Evolutionary conservation across 129 eudicot species (phyloP), one percentile per base, ranked within the genome.

Genomic region (Flaveria robusta): DNA sequence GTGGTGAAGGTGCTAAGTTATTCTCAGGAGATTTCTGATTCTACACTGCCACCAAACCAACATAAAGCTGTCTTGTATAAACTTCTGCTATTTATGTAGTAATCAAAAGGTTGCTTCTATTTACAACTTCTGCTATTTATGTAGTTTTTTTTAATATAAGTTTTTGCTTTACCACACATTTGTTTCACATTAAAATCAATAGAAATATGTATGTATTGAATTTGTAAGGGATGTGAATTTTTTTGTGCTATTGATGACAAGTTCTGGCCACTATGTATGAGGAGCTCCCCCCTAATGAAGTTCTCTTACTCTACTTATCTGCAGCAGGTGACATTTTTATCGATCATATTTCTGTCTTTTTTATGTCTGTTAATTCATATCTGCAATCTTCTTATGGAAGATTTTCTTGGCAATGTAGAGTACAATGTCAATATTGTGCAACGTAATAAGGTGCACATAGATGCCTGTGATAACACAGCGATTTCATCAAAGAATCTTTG

Each of bases 191-290:
- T 3, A 49, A 72, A 54, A 19, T 72, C 50, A 55, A 29, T 3
- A 72, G 29, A 72, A 14, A 46, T 50, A 71, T 71, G 55, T 51
- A 26, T 14, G 47, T 31, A 29, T n/a, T 71, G 27, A 60, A 77
- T 20, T 26, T 56, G 16, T 19, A 43, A 43, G 50, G 43, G 31
- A 31, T 16, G 56, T 60, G 66, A 79, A 14, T 18, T 79, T 72
- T 51, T 71, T 77, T 68, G 23, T 72, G 71, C 56, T 71, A 54
- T 51, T 66, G 49, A 45, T 79, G 71, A 47, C 89, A 94, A 97
- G 97, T 94, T 66, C 82, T 94, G 79, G 97, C 93, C 54, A 91
- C 98, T 37, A 79, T 85, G 43, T 94, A 96, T 78, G 98, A 94
- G 86, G 97, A 91, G 76, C 98, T 94, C 12, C 90, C 96, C 60